phyloP scores from a whole-genome alignment of 441 rosid species.

The Eutrema salsugineum region DNA sequence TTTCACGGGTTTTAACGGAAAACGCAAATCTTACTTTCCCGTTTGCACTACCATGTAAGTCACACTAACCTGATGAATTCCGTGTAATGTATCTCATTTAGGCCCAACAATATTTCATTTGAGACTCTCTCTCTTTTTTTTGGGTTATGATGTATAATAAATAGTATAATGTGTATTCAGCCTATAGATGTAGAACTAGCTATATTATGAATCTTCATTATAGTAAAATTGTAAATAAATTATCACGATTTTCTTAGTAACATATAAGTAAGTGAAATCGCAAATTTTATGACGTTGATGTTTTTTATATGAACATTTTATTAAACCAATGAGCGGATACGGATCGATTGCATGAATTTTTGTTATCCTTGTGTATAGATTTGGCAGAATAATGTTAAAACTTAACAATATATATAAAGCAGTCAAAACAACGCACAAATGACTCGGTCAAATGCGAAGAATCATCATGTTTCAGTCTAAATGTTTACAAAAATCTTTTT shows the following conservation, averaged over 20 bases:
- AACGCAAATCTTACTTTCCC: constrained; percentile 14
- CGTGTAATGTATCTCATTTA: no score
- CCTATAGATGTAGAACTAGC: background rate
- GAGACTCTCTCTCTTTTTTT: no score
- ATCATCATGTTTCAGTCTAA: constrained; percentile 20
- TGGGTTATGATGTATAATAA: background rate
- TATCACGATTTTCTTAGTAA: background rate
- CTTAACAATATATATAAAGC: background rate
- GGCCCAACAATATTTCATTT: no score
- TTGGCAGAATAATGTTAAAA: background rate
- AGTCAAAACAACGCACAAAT: constrained; percentile 5
- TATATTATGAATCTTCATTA: background rate
- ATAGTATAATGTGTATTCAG: background rate
- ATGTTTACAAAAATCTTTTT: no score
- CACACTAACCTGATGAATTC: background rate
- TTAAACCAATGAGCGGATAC: background rate
- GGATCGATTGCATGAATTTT: background rate
- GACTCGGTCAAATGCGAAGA: constrained; percentile 8
- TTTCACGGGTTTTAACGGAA: constrained; percentile 24
- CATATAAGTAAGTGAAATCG: no score
- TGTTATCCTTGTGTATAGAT: background rate
- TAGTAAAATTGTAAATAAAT: background rate
- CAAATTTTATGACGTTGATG: no score
- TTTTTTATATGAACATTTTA: background rate
- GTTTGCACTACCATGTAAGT: background rate